A percentile compares a stretch with the other conserved stretches of the same genome.
Conservation (phyloP, 805 yeast species). For the Kazachstania kunashirensis region DNA sequence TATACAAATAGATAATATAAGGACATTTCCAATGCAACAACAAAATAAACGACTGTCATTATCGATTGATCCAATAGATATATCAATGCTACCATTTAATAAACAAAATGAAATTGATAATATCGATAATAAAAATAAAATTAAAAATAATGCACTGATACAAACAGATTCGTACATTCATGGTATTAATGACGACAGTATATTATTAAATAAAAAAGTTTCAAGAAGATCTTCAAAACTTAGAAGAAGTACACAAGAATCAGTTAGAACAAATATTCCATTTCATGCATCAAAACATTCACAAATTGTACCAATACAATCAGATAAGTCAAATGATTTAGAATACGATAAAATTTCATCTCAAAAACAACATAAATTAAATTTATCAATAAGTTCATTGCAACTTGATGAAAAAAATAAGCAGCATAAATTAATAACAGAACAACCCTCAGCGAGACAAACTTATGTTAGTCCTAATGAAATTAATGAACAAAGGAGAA, state of each 20-base stretch:
- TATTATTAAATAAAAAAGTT: conserved; percentile 28
- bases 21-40: background rate
- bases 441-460: too few relatives aligned
- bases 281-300: conserved; percentile 30
- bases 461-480: too few relatives aligned
- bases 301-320: conserved; percentile 22
- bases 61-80: conserved; percentile 4
- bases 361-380: background rate
- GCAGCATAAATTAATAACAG: background rate
- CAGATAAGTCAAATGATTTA: background rate
- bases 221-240: conserved; percentile 11
- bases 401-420: background rate
- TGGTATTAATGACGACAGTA: conserved; percentile 27
- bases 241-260: conserved; percentile 18
- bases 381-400: conserved; percentile 1
- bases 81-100: background rate
- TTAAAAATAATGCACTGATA: conserved; percentile 10
- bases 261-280: conserved; percentile 22
- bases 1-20: background rate
- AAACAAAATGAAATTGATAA: too few relatives aligned
- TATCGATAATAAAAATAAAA: too few relatives aligned
- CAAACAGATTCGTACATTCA: conserved; percentile 31
- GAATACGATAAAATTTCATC: background rate
- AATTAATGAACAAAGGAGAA: too few relatives aligned
- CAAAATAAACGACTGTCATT: background rate